Base-by-base conservation (phyloP, 2,329 filamentous ascomycete genomes). In the Pseudocercospora cruenta region DNA sequence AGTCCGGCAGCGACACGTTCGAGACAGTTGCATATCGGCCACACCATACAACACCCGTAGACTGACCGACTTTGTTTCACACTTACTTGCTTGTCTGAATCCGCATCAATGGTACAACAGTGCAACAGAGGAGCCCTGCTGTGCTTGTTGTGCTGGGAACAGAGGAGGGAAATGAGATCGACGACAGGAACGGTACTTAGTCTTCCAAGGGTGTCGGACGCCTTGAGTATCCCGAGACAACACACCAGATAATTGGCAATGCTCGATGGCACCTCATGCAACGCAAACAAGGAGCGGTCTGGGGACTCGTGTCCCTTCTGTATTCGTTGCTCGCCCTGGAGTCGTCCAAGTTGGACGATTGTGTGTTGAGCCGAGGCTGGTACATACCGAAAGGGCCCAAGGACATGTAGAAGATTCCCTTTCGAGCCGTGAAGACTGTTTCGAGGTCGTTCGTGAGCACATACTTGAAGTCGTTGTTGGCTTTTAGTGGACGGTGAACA, bases 141-240 rank as follows among this genome's bases (percentile, higher is more conserved):
- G 33, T 62, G 49, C 47, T 63, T 54, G 39, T 33, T 31, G 53
- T 58, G 33, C 49, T 51, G 61, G 39, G 60, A 33, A 58, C 58
- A 60, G 55, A 36, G 26, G 58, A 58, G 61, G 58, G 61, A 58
- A 51, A 58, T 63, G 53, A 55, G 61, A 58, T 63, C 33, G 51
- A 47, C 51, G 51, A 36, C 21, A 39, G 47, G 21, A 55, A 63
- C 53, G 61, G 61, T 36, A 63, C 61, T 63, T 63, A 58, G 61
- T 47, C 61, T 47, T 45, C 39, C 61, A 58, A 39, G 53, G 61
- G 43, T 63, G 19, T 43, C 19, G 45, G 31, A 47, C 39, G 51
- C 60, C 33, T 62, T 54, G 24, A 53, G 19, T 54, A 22, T 53
- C 31, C 47, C 45, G 59, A 60, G 58, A 60, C 39, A 60, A 45